phyloP scores from a whole-genome alignment of 345 rosid species.

The Citrus sp. region DNA sequence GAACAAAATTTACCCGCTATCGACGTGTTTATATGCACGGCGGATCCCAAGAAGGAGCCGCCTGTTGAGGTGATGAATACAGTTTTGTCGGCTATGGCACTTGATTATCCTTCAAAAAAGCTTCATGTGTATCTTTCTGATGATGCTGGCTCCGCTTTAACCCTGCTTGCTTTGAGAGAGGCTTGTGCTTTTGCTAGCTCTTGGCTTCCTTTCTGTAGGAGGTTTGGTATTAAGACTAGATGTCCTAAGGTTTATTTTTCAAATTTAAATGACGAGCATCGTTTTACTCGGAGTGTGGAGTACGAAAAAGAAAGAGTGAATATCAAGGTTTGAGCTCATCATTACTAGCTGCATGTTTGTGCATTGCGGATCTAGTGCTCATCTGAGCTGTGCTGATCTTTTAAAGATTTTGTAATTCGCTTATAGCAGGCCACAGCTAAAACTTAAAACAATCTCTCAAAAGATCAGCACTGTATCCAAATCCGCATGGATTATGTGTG shows the following conservation, averaged over 20 bases:
- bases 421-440: too few species aligned
- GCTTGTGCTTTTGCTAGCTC: constrained; percentile 34
- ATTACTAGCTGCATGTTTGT: neutral
- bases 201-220: constrained; percentile 52
- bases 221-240: constrained; percentile 22
- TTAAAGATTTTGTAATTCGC: too few species aligned
- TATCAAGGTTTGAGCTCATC: constrained; percentile 20
- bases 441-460: too few species aligned
- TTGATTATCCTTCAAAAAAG: constrained; percentile 49
- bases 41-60: constrained; percentile 50
- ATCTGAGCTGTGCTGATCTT: too few species aligned
- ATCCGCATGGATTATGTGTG: neutral
- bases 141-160: constrained; percentile 37
- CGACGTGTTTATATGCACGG: constrained; percentile 52
- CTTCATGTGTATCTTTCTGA: constrained; percentile 50
- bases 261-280: constrained; percentile 14
- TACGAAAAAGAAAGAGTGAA: constrained; percentile 14
- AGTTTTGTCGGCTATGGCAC: constrained; percentile 45
- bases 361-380: too few species aligned
- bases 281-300: neutral
- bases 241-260: constrained; percentile 38
- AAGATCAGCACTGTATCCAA: too few species aligned
- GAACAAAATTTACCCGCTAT: constrained; percentile 29
- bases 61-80: constrained; percentile 44
- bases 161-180: constrained; percentile 33